These are phyloP conservation scores for Talaromyces sp. DNA, from an alignment of 2,329 filamentous ascomycete genomes.

Conservation along the genomic window DNA sequence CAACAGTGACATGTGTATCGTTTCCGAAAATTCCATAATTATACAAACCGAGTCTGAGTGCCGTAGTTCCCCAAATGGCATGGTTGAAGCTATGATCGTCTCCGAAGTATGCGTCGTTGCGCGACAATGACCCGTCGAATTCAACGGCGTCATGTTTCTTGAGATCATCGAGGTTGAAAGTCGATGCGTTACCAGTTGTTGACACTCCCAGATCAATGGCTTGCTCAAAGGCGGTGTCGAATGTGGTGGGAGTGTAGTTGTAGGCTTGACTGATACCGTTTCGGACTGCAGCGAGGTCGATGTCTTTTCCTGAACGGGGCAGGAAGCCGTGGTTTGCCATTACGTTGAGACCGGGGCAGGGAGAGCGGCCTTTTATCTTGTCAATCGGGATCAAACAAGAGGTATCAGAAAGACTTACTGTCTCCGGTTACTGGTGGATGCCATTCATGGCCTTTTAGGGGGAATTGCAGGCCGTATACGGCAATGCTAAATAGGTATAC, in stretches of 20 bases:
- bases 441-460: constrained; percentile 11
- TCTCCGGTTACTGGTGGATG: constrained; percentile 11
- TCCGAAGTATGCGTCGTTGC: constrained; percentile 33
- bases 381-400: background rate
- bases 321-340: constrained; percentile 34
- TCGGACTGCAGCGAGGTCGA: constrained; percentile 10
- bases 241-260: constrained; percentile 8
- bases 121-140: constrained; percentile 35
- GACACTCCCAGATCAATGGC: constrained; percentile 5
- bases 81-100: constrained; percentile 21
- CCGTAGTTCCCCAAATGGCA: constrained; percentile 3
- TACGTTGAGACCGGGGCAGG: constrained; percentile 34
- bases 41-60: constrained; percentile 7
- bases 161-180: constrained; percentile 25
- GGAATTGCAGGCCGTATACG: background rate
- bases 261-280: constrained; percentile 6
- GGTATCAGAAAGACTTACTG: background rate
- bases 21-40: background rate
- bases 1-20: constrained; percentile 6
- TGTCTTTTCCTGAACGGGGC: constrained; percentile 27
- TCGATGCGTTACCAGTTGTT: constrained; percentile 14
- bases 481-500: constrained; percentile 1
- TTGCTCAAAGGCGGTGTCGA: constrained; percentile 10
- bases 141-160: constrained; percentile 34
- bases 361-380: constrained; percentile 14